Conservation (phyloP, 306 rosid species). For the Vicia faba region DNA sequence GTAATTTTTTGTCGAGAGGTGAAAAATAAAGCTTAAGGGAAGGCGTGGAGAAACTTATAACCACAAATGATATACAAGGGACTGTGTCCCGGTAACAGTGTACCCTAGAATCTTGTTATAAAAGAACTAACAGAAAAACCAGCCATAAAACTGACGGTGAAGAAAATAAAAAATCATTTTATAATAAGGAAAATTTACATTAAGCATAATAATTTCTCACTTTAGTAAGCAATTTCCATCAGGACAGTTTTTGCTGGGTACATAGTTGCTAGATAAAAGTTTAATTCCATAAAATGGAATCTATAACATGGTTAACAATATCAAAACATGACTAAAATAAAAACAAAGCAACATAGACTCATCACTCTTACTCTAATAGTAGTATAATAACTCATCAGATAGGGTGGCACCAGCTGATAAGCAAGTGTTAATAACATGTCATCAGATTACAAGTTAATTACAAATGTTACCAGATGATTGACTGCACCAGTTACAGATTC, state of each 20-base stretch:
- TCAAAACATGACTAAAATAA: constrained; percentile 16
- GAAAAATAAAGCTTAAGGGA: background rate
- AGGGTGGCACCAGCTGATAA: background rate
- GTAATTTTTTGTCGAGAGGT: background rate
- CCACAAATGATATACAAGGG: constrained; percentile 14
- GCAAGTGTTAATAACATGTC: background rate
- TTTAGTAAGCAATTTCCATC: background rate
- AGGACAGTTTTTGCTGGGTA: background rate
- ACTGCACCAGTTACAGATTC: background rate
- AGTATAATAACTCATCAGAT: constrained; percentile 14
- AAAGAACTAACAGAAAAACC: constrained; percentile 17
- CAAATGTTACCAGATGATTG: background rate
- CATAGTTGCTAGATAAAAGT: background rate
- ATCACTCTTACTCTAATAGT: background rate
- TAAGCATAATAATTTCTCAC: constrained; percentile 19
- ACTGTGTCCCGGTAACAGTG: constrained; percentile 2
- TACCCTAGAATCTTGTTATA: constrained; percentile 19
- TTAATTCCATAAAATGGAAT: constrained; percentile 18
- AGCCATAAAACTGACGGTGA: constrained; percentile 18
- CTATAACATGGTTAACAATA: constrained; percentile 8
- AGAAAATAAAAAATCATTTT: background rate
- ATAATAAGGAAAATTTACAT: constrained; percentile 1
- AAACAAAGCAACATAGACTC: constrained; percentile 21
- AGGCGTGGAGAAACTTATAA: background rate
- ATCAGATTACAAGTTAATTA: constrained; percentile 8